Evolutionary conservation across 106 monocot genomes (phyloP).

Genomic region (Ottelia alismoides): DNA sequence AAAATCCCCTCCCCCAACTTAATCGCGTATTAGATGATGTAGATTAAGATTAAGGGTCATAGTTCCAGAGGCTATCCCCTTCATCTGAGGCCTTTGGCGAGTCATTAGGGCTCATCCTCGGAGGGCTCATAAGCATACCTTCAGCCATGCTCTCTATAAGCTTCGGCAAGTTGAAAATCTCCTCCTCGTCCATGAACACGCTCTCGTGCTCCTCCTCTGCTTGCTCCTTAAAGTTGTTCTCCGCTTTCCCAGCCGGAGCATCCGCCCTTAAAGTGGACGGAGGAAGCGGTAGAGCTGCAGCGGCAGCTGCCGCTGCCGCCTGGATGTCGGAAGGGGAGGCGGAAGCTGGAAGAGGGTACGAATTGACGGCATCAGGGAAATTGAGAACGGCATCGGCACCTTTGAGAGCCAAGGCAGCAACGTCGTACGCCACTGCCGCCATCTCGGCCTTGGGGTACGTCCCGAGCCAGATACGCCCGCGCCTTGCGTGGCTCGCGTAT

Average conservation of each 20-base stretch:
- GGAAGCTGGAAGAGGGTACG: constrained; percentile 30
- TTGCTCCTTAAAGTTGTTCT: too few relatives aligned
- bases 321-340: constrained; percentile 51
- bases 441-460: constrained; percentile 64
- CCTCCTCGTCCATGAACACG: constrained; percentile 72
- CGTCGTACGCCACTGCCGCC: constrained; percentile 85
- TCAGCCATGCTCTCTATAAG: constrained; percentile 73
- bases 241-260: neutral
- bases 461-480: constrained; percentile 83
- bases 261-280: too few relatives aligned
- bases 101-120: constrained; percentile 50
- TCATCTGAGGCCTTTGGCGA: constrained; percentile 37
- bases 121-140: constrained; percentile 91
- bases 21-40: too few relatives aligned
- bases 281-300: neutral
- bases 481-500: constrained; percentile 76
- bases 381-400: constrained; percentile 63
- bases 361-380: constrained; percentile 36
- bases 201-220: too few relatives aligned
- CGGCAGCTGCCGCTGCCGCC: constrained; percentile 44
- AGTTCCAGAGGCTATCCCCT: constrained; percentile 49
- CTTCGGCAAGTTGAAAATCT: constrained; percentile 69
- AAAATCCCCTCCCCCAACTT: too few relatives aligned
- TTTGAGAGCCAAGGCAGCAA: constrained; percentile 56
- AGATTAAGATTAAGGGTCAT: too few relatives aligned